Evolutionary conservation across 306 rosid species (phyloP), one percentile per base, ranked within the genome.

Genomic region (Prunus campanulata): DNA sequence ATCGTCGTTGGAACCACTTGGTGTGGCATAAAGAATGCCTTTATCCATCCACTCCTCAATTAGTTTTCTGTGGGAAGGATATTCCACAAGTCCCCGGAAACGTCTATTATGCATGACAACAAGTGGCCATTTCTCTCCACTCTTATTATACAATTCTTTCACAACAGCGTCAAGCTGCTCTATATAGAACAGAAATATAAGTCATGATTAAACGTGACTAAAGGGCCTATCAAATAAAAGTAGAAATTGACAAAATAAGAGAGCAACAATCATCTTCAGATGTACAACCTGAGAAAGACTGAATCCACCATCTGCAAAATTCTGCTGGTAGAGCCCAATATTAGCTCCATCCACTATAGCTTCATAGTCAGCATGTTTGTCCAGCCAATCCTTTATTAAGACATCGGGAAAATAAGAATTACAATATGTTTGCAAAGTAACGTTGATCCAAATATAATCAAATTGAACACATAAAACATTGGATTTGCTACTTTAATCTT

Each of bases 321-420:
- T 95, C 79, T 95, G 98, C 77, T 92, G 97, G 86, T 88, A 92
- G 69, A 92, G 97, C 63, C 98, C 97, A 83, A 95, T 13, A 82
- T 95, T 95, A 59, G 97, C 97, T 39, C 92, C 98, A 78, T 95
- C 98, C 54, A 95, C 91, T 77, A 95, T 87, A 76, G 89, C 93
- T 78, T 89, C 87, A 74, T 85, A 89, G 59, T 77, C 78, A 22
- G 67, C 85, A 79, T 86, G 88, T 68, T 75, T 62, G 68, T 86
- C 92, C 75, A 92, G 80, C 98, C 98, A 95, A 13, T 71, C 88
- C 97, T 94, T 74, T 18, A 70, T 70, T n/a, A 30, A 48, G 57
- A 49, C 52, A 70, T 51, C 27, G 49, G 8, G 30, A 44, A 65
- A 27, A 50, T 2, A 66, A 11, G 5, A 51, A 71, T 2, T 66